Conservation (phyloP, 129 eudicot species). For the Pittosporum tobira region DNA sequence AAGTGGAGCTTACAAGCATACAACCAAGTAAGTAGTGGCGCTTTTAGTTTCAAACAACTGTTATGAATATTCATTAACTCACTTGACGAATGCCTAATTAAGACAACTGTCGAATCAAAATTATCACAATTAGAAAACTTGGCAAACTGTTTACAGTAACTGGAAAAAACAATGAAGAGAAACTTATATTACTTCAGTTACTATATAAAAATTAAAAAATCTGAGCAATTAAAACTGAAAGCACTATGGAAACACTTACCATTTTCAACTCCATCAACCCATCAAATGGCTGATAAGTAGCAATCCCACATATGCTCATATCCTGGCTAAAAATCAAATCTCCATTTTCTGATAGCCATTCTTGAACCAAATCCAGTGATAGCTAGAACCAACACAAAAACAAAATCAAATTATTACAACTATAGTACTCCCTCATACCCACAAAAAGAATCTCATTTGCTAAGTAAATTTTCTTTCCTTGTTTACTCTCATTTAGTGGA, state of each 20-base stretch:
- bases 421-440: too few species aligned
- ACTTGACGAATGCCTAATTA: too few species aligned
- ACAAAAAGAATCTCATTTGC: too few species aligned
- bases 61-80: too few species aligned
- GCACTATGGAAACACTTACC: constrained; percentile 26
- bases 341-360: constrained; percentile 57
- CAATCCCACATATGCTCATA: constrained; percentile 38
- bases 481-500: too few species aligned
- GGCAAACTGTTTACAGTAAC: too few species aligned
- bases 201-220: too few species aligned
- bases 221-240: constrained; percentile 1
- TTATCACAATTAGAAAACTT: too few species aligned
- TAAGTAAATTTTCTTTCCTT: too few species aligned
- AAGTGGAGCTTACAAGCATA: constrained; percentile 2
- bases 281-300: constrained; percentile 60
- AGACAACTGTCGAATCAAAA: too few species aligned
- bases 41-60: not conserved
- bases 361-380: constrained; percentile 67
- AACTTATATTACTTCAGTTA: too few species aligned
- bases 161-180: too few species aligned
- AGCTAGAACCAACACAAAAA: constrained; percentile 38
- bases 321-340: constrained; percentile 31
- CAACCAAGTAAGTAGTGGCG: not conserved
- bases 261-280: constrained; percentile 63
- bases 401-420: constrained; percentile 1